A percentile compares a stretch with the other conserved stretches of the same genome.
Evolutionary conservation across 2,329 filamentous ascomycete genomes (phyloP).

Genomic region (Tothia fuscella): DNA sequence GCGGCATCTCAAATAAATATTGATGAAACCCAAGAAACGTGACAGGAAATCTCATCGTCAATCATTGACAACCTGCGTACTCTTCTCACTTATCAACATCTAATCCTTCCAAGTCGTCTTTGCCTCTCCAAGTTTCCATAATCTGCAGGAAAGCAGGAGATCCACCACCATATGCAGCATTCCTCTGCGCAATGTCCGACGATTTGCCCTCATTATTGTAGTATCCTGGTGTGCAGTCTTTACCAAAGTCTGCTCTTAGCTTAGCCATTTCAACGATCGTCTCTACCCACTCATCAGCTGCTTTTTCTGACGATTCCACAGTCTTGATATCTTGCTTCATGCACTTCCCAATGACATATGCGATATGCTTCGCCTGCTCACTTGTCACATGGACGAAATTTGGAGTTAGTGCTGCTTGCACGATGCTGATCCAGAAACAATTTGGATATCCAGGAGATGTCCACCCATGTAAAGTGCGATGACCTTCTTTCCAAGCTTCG

Average conservation of each 20-base stretch:
- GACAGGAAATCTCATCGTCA: too few relatives aligned
- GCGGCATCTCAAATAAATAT: too few relatives aligned
- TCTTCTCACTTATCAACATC: too few relatives aligned
- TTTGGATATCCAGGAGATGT: not conserved
- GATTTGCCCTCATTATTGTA: slow-evolving; percentile 34
- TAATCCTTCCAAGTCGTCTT: slow-evolving; percentile 21
- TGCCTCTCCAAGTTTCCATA: slow-evolving; percentile 22
- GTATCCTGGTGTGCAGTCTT: slow-evolving; percentile 43
- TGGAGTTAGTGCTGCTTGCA: not conserved
- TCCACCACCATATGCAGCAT: slow-evolving; percentile 20
- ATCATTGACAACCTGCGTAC: too few relatives aligned
- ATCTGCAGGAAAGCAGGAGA: slow-evolving; percentile 22
- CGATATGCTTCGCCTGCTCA: slow-evolving; percentile 25
- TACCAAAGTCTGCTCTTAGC: slow-evolving; percentile 18
- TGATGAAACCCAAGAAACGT: too few relatives aligned
- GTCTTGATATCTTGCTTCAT: slow-evolving; percentile 19
- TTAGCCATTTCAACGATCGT: slow-evolving; percentile 21
- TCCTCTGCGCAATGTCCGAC: slow-evolving; percentile 12
- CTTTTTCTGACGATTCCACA: slow-evolving; percentile 31
- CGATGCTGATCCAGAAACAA: slow-evolving; percentile 2
- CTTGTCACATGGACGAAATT: slow-evolving; percentile 5
- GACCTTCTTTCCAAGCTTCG: slow-evolving; percentile 34
- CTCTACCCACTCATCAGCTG: slow-evolving; percentile 16
- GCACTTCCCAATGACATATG: slow-evolving; percentile 31
- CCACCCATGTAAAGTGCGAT: slow-evolving; percentile 41